These are phyloP conservation scores for Pseudozyma sp. DNA, from an alignment of 1,284 basidiomycete species.

Conservation along the genomic window DNA sequence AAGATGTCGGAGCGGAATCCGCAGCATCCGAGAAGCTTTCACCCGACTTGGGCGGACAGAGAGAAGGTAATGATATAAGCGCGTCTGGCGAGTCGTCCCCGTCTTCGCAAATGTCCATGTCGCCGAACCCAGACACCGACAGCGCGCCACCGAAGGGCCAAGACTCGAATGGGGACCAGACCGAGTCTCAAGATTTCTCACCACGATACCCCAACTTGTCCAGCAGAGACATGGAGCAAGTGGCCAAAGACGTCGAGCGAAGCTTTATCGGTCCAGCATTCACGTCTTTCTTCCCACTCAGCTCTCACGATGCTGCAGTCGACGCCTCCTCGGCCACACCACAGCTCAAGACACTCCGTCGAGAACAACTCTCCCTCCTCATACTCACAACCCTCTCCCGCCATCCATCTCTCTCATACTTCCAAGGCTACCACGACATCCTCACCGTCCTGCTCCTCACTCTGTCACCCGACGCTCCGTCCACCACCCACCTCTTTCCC, in stretches of 20 bases:
- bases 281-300: slow-evolving; percentile 5
- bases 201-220: slow-evolving; percentile 9
- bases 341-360: slow-evolving; percentile 15
- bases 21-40: slow-evolving; percentile 4
- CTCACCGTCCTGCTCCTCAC: slow-evolving; percentile 86
- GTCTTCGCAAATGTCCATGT: neutral
- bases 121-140: neutral
- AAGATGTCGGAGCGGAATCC: neutral
- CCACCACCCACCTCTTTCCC: slow-evolving; percentile 5
- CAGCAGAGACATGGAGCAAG: slow-evolving; percentile 59
- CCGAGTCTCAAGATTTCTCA: neutral
- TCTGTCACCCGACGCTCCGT: slow-evolving; percentile 28
- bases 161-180: neutral
- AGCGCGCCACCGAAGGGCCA: neutral
- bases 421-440: slow-evolving; percentile 90
- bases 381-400: slow-evolving; percentile 78
- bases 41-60: neutral
- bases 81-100: neutral
- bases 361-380: slow-evolving; percentile 52
- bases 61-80: neutral
- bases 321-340: neutral
- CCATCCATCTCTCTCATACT: slow-evolving; percentile 82
- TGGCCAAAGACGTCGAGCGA: slow-evolving; percentile 63
- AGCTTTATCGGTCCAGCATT: slow-evolving; percentile 61
- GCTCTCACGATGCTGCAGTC: neutral